phyloP scores from a whole-genome alignment of 495 filamentous ascomycete species.

The Xylona heveae region DNA sequence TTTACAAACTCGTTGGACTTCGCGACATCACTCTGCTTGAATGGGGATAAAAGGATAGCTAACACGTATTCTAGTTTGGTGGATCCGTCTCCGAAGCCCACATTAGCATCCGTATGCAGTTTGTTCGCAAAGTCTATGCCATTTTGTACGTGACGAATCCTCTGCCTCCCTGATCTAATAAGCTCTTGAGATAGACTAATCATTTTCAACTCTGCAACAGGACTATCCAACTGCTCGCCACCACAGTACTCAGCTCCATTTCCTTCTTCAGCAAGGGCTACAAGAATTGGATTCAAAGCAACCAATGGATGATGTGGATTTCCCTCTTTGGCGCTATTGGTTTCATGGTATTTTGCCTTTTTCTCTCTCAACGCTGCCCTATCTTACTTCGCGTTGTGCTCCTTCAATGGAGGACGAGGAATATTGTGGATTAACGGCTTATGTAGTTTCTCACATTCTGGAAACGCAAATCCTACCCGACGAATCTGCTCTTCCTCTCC shows the following conservation, averaged over 20 bases:
- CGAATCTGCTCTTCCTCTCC: conserved; percentile 79
- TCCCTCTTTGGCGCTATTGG: conserved; percentile 61
- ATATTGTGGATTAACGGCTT: conserved; percentile 1
- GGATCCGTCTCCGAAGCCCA: conserved; percentile 82
- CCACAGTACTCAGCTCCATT: conserved; percentile 56
- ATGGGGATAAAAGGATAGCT: not conserved
- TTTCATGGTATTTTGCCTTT: conserved; percentile 42
- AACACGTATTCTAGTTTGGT: conserved; percentile 38
- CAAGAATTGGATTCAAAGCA: conserved; percentile 67
- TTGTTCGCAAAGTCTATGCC: conserved; percentile 83
- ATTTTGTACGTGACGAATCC: conserved; percentile 36
- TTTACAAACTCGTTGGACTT: too few species aligned
- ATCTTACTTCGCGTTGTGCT: not conserved
- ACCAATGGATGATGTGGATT: conserved; percentile 67
- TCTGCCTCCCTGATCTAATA: not conserved
- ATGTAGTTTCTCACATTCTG: conserved; percentile 60
- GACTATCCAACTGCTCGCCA: conserved; percentile 73
- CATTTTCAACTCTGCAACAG: conserved; percentile 38
- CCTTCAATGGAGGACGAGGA: not conserved
- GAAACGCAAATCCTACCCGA: conserved; percentile 94
- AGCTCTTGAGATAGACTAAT: conserved; percentile 8
- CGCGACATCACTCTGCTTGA: too few species aligned
- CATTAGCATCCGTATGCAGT: conserved; percentile 89
- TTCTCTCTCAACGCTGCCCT: too few species aligned
- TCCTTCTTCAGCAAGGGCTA: conserved; percentile 68